Base-by-base conservation (phyloP, 805 yeast genomes). In the Cyberlindnera japonica region DNA sequence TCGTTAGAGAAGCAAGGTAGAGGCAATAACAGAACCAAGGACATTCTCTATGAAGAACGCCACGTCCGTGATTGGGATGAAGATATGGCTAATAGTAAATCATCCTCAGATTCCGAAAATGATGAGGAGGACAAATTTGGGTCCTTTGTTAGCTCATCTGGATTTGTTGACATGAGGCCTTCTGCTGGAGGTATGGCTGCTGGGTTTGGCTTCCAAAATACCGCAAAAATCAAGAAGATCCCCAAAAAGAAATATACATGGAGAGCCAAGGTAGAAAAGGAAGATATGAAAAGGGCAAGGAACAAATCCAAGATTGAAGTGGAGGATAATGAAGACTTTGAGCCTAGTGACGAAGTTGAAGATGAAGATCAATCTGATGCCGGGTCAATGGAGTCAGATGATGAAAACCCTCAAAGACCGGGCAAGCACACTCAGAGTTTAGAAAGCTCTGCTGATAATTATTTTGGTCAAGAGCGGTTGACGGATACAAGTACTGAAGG, bases 101-200 rank as follows among this genome's bases (percentile, higher is more conserved):
- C 30, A n/a, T 14, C 18, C n/a, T 6, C 25, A 11, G 20, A 11
- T 4, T 33, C 35, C 12, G 59, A 48, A 10, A 57, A 35, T 18
- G 43, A 32, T 14, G 33, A 21, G 12, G 45, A 51, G 22, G 53
- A 50, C 8, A 49, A 55, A 24, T 51, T 51, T 42, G 62, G 61
- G 5, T 51, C 51, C 13, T 43, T 44, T 25, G 48, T 41, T 4
- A 37, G 39, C 3, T 38, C 54, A 24, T 70, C 77, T 4, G 59
- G 74, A 0, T 85, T 87, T 49, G 72, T 84, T 12, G 96, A 87
- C 58, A 71, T 79, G 55, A 68, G 95, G 48, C 89, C 91, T 0
- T 62, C 72, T 2, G 65, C 69, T 45, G 80, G 80, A 4, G 85
- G 83, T 0, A 51, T 68, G 23, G 89, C 88, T 1, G 63, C 72